Evolutionary conservation across 345 rosid genomes (phyloP).

Genomic region (Citrus sp.): DNA sequence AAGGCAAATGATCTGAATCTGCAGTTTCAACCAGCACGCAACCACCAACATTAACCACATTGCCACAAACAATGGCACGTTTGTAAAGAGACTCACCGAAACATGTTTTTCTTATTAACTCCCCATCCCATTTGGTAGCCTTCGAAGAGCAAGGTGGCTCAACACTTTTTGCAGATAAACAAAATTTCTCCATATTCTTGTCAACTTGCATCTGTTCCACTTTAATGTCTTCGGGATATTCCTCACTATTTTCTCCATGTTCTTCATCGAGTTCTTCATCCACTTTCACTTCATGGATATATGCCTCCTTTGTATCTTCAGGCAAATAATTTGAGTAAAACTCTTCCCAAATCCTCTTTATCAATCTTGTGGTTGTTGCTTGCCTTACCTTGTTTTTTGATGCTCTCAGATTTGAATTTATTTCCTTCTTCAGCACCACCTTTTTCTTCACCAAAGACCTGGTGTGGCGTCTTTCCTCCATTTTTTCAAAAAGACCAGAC

Average conservation of each 20-base stretch:
- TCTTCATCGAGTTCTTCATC: constrained; percentile 42
- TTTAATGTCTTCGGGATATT: constrained; percentile 25
- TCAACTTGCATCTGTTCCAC: constrained; percentile 9
- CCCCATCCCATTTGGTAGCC: too few species aligned
- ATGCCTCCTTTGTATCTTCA: constrained; percentile 41
- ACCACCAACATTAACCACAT: too few species aligned
- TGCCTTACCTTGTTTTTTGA: constrained; percentile 68
- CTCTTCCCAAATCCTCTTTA: constrained; percentile 84
- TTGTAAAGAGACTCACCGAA: too few species aligned
- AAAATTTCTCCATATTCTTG: too few species aligned
- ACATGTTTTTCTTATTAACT: too few species aligned
- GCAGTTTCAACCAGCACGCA: too few species aligned
- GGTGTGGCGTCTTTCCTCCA: constrained; percentile 75
- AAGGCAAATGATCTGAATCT: too few species aligned
- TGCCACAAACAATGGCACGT: too few species aligned
- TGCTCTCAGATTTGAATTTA: constrained; percentile 66
- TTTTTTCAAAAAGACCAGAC: constrained; percentile 43
- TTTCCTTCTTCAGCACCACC: constrained; percentile 31
- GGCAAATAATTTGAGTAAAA: constrained; percentile 59
- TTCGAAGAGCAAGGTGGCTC: too few species aligned
- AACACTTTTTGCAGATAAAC: too few species aligned
- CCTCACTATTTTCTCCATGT: constrained; percentile 45
- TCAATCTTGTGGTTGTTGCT: constrained; percentile 71
- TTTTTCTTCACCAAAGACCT: constrained; percentile 57
- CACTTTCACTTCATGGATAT: constrained; percentile 25